Percentiles rank a stretch among this genome's conserved stretches.
These are phyloP conservation scores for Ascochyta viciae-villosae DNA, from an alignment of 2,329 filamentous ascomycete genomes.

Conservation along the genomic window DNA sequence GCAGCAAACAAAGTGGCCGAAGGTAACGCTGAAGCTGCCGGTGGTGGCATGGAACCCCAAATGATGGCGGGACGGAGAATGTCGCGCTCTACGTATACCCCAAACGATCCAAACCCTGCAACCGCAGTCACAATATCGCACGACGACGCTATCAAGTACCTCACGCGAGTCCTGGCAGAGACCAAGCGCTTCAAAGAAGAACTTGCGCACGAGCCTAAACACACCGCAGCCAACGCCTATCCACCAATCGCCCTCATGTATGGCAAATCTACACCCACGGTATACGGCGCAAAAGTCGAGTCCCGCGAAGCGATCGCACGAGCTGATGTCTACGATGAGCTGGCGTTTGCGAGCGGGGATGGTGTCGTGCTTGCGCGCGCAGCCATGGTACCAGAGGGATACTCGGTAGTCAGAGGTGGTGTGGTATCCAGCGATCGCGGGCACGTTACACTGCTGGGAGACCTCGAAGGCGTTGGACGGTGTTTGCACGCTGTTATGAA, in stretches of 20 bases:
- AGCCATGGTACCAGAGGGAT: constrained; percentile 84
- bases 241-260: constrained; percentile 85
- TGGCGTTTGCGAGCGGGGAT: constrained; percentile 86
- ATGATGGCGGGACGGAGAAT: constrained; percentile 50
- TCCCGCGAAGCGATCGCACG: constrained; percentile 76
- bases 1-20: constrained; percentile 38
- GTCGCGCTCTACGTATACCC: constrained; percentile 26
- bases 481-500: constrained; percentile 74
- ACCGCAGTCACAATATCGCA: constrained; percentile 62
- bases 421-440: constrained; percentile 81
- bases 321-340: constrained; percentile 81
- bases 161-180: constrained; percentile 74
- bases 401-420: constrained; percentile 74
- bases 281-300: constrained; percentile 79
- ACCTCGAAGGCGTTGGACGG: constrained; percentile 79
- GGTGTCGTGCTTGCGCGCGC: constrained; percentile 86
- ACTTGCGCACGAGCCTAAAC: constrained; percentile 66
- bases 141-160: constrained; percentile 68
- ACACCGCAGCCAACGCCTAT: constrained; percentile 73
- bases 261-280: constrained; percentile 84
- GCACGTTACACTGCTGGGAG: constrained; percentile 85
- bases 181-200: constrained; percentile 79
- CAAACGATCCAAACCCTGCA: constrained; percentile 34
- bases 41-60: constrained; percentile 55
- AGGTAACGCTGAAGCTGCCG: constrained; percentile 37